phyloP scores from a whole-genome alignment of 108 stramenopile species.

The Pseudonitzschia multiseries region DNA sequence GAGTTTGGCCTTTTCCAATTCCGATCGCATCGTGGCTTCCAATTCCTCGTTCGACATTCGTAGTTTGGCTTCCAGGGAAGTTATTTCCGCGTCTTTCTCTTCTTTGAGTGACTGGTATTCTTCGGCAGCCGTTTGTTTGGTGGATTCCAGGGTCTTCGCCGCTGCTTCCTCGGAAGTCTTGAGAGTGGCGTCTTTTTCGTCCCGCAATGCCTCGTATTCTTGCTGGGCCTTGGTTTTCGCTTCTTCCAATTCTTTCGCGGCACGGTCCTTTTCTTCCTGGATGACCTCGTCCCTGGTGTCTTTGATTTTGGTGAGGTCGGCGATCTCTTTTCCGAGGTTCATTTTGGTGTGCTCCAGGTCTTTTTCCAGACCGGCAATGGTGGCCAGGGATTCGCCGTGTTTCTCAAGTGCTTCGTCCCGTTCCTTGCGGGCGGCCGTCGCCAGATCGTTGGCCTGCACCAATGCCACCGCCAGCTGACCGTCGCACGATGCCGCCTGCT shows the following conservation, averaged over 20 bases:
- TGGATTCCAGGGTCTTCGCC: not conserved
- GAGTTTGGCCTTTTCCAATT: slow-evolving; percentile 23
- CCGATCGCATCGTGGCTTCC: not conserved
- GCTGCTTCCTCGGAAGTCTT: not conserved
- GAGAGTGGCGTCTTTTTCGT: slow-evolving; percentile 1
- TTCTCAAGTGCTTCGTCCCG: slow-evolving; percentile 17
- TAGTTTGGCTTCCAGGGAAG: not conserved
- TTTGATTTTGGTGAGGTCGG: not conserved
- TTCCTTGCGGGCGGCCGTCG: slow-evolving; percentile 11
- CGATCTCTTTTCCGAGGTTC: not conserved
- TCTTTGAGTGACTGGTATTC: not conserved
- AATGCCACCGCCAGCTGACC: slow-evolving; percentile 29
- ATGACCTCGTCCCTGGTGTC: not conserved
- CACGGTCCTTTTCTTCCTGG: slow-evolving; percentile 9
- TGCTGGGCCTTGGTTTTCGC: not conserved
- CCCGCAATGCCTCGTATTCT: not conserved
- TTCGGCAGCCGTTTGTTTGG: not conserved
- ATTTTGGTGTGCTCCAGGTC: not conserved
- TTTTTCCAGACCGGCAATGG: slow-evolving; percentile 4
- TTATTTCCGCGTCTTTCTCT: not conserved
- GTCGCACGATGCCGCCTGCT: slow-evolving; percentile 20
- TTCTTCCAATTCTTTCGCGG: slow-evolving; percentile 16
- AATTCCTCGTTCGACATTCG: slow-evolving; percentile 7
- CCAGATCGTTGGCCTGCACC: slow-evolving; percentile 28
- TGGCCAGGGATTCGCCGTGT: not conserved